phyloP scores from a whole-genome alignment of 73 alveolate species.

The Paramecium sexaurelia region DNA sequence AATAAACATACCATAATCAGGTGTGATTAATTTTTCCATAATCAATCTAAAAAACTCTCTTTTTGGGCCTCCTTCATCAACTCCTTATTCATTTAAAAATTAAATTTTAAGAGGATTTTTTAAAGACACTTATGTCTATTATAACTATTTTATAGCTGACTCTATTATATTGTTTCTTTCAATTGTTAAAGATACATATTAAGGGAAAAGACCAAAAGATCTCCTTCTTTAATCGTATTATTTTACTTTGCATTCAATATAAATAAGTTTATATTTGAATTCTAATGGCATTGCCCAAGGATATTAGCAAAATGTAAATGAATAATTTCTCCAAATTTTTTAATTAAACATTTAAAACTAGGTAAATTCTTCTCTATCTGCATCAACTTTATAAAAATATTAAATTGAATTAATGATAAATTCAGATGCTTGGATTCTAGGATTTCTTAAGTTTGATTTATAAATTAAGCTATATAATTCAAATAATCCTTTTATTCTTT shows the following conservation, averaged over 20 bases:
- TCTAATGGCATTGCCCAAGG: constrained; percentile 35
- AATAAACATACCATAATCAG: constrained; percentile 84
- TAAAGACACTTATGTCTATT: neutral
- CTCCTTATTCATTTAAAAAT: constrained; percentile 95
- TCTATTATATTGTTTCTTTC: constrained; percentile 28
- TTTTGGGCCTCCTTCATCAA: constrained; percentile 98
- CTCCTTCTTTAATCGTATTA: neutral
- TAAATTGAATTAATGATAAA: neutral
- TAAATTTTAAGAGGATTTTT: constrained; percentile 90
- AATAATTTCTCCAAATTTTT: neutral
- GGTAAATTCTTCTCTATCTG: constrained; percentile 14
- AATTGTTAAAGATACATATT: neutral
- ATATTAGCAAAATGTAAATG: constrained; percentile 18
- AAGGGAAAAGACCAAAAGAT: neutral
- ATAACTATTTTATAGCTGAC: neutral
- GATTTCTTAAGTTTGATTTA: neutral
- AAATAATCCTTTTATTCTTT: neutral
- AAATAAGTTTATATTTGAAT: neutral
- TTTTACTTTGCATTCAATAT: neutral
- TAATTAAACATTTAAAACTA: neutral
- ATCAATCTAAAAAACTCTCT: constrained; percentile 95
- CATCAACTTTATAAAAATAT: neutral
- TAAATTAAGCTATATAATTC: neutral
- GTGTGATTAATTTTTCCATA: constrained; percentile 62
- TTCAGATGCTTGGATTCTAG: neutral